phyloP scores from a whole-genome alignment of 306 rosid genomes.

The Vigna reflexopilosa region DNA sequence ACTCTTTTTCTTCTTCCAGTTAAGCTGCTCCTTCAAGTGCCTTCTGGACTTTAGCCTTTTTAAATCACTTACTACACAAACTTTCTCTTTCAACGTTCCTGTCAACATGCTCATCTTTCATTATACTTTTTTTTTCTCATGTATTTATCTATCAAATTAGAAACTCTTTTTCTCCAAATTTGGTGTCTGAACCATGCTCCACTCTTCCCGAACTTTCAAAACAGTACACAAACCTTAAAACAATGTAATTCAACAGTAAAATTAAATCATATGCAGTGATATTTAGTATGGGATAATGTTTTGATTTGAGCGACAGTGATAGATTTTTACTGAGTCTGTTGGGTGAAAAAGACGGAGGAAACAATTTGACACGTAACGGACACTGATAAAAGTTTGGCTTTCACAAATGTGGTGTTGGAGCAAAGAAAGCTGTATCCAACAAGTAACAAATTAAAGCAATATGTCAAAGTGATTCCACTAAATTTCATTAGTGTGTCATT shows the following conservation, averaged over 20 bases:
- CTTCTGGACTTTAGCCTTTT: conserved; percentile 49
- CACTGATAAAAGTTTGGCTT: conserved; percentile 41
- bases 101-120: conserved; percentile 31
- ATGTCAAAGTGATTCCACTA: conserved; percentile 46
- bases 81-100: conserved; percentile 44
- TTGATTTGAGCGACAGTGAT: conserved; percentile 32
- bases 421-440: conserved; percentile 50
- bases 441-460: conserved; percentile 36
- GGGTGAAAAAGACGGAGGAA: conserved; percentile 40
- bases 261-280: no score
- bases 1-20: conserved; percentile 49
- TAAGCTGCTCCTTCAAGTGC: conserved; percentile 41
- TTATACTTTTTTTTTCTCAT: conserved; percentile 7
- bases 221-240: no score
- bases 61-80: conserved; percentile 43
- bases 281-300: not conserved
- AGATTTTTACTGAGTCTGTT: conserved; percentile 14
- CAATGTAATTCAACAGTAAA: no score
- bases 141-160: conserved; percentile 35
- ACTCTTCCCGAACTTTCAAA: no score
- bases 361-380: conserved; percentile 57
- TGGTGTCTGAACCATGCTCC: not conserved
- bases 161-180: conserved; percentile 23
- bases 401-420: conserved; percentile 35
- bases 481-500: conserved; percentile 44